Conservation (phyloP, 2,329 filamentous ascomycete genomes). For the Clonostachys solani region DNA sequence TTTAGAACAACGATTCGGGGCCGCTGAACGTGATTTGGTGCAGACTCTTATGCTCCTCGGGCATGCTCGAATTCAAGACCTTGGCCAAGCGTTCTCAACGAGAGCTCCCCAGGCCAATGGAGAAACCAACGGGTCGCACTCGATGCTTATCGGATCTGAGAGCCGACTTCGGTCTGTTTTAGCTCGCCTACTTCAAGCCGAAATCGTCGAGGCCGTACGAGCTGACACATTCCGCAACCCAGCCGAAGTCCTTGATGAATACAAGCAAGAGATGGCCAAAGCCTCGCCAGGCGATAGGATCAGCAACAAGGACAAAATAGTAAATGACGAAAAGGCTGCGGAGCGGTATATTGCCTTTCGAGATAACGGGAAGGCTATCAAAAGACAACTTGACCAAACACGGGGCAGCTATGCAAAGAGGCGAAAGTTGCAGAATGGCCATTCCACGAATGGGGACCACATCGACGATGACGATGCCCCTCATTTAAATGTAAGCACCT, state of each 20-base stretch:
- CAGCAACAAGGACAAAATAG: slow-evolving; percentile 58
- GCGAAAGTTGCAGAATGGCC: slow-evolving; percentile 49
- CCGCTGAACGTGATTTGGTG: slow-evolving; percentile 69
- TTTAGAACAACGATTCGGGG: slow-evolving; percentile 69
- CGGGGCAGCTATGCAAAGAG: slow-evolving; percentile 40
- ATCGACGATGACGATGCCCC: slow-evolving; percentile 22
- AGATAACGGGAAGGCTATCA: slow-evolving; percentile 44
- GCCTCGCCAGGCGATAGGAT: slow-evolving; percentile 32
- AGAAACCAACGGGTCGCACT: slow-evolving; percentile 24
- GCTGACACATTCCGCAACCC: slow-evolving; percentile 54
- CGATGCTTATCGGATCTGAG: slow-evolving; percentile 27
- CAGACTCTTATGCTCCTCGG: slow-evolving; percentile 73
- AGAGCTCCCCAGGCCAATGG: slow-evolving; percentile 27
- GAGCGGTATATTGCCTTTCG: slow-evolving; percentile 48
- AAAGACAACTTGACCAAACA: slow-evolving; percentile 43
- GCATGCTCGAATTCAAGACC: slow-evolving; percentile 67
- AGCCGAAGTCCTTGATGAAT: slow-evolving; percentile 54
- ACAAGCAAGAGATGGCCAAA: slow-evolving; percentile 59
- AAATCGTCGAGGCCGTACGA: slow-evolving; percentile 63
- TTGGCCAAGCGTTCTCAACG: slow-evolving; percentile 57
- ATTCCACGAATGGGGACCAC: slow-evolving; percentile 12
- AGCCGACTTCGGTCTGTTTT: slow-evolving; percentile 45
- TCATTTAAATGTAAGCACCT: slow-evolving; percentile 2
- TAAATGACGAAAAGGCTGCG: slow-evolving; percentile 53
- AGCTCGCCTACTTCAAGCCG: slow-evolving; percentile 54